phyloP scores from a whole-genome alignment of 78 protist species.

The Dictyostelium citrinum region DNA sequence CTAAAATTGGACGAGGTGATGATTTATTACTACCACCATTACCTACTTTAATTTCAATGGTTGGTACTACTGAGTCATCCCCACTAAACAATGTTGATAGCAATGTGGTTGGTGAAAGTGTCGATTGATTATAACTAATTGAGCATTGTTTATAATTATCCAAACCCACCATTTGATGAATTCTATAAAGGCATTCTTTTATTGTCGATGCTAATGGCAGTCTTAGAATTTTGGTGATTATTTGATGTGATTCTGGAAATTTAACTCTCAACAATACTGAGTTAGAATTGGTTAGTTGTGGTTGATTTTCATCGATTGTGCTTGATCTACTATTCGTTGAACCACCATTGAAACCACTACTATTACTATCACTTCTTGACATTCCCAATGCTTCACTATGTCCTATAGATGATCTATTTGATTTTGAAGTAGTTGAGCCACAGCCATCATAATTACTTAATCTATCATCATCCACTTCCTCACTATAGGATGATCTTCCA shows the following conservation, averaged over 20 bases:
- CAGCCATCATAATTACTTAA: neutral
- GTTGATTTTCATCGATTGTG: neutral
- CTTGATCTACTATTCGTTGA: neutral
- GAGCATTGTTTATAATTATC: constrained; percentile 20
- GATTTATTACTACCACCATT: neutral
- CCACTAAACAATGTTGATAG: constrained; percentile 30
- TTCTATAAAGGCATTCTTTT: constrained; percentile 32
- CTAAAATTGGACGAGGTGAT: constrained; percentile 21
- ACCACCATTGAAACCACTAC: neutral
- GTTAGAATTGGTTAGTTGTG: neutral
- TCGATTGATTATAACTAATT: constrained; percentile 26
- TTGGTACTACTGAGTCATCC: constrained; percentile 50
- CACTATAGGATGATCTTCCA: neutral
- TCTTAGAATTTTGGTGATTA: constrained; percentile 32
- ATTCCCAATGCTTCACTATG: neutral
- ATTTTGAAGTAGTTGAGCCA: neutral
- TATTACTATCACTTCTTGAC: neutral
- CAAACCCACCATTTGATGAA: constrained; percentile 28
- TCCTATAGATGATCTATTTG: neutral
- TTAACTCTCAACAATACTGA: constrained; percentile 38
- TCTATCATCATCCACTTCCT: neutral
- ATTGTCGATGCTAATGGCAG: constrained; percentile 18
- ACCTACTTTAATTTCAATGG: constrained; percentile 25
- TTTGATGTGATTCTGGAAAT: constrained; percentile 57
- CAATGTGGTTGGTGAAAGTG: neutral